phyloP scores from a whole-genome alignment of 441 rosid species.

The Manihot esculenta region DNA sequence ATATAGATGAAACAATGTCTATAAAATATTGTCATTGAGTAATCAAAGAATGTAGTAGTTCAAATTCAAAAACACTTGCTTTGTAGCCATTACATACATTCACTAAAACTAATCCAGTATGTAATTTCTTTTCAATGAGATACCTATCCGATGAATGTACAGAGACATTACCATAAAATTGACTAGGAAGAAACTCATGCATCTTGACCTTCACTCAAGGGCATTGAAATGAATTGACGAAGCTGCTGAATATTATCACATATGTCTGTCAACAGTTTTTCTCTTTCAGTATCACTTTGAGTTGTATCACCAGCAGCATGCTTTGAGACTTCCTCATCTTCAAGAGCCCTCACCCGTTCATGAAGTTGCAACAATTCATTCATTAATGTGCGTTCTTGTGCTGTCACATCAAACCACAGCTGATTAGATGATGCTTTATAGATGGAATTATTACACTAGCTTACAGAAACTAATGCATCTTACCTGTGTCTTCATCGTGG shows the following conservation, averaged over 20 bases:
- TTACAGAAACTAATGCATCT: not conserved
- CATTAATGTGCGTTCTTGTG: constrained; percentile 27
- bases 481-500: constrained; percentile 37
- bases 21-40: not conserved
- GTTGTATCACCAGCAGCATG: constrained; percentile 23
- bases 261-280: constrained; percentile 41
- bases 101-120: constrained; percentile 11
- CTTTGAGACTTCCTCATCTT: constrained; percentile 35
- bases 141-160: constrained; percentile 1
- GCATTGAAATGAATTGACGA: constrained; percentile 36
- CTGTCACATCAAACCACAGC: constrained; percentile 17
- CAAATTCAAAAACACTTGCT: not conserved
- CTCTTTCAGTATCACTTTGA: constrained; percentile 33
- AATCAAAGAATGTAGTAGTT: not conserved
- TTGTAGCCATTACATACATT: not conserved
- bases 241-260: constrained; percentile 47
- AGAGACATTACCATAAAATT: constrained; percentile 18
- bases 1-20: too few species aligned
- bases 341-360: constrained; percentile 40
- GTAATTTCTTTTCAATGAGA: constrained; percentile 2
- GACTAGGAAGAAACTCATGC: constrained; percentile 28
- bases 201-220: constrained; percentile 26
- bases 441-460: too few species aligned
- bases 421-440: not conserved
- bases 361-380: constrained; percentile 39